Percentiles rank a stretch among this genome's conserved stretches.
Conservation (phyloP, 164 flowering plant genomes). For the Vitis cinerea region DNA sequence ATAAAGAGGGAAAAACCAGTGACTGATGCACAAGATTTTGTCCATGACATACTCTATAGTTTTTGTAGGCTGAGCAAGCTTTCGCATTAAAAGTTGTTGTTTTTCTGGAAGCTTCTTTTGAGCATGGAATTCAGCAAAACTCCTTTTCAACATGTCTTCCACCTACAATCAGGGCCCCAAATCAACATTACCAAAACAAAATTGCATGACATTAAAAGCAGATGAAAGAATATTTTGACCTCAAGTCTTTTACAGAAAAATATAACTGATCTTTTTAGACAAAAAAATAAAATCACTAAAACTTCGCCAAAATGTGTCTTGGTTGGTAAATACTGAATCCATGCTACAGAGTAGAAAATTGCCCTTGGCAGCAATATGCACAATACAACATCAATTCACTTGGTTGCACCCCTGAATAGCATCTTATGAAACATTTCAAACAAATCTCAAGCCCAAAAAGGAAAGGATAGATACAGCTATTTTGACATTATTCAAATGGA, state of each 20-base stretch:
- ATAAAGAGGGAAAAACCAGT: neutral
- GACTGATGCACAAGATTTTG: neutral
- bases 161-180: constrained; percentile 48
- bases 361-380: neutral
- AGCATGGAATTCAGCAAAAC: constrained; percentile 98
- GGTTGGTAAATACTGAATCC: neutral
- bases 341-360: neutral
- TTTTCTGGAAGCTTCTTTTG: constrained; percentile 91
- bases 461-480: neutral
- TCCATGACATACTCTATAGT: constrained; percentile 51
- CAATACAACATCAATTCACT: neutral
- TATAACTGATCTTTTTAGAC: too few relatives aligned
- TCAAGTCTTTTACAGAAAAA: too few relatives aligned
- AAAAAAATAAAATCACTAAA: neutral
- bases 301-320: neutral
- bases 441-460: neutral
- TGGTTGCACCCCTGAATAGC: neutral
- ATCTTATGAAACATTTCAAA: neutral
- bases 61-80: constrained; percentile 78
- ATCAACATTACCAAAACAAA: neutral
- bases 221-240: too few relatives aligned
- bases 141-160: constrained; percentile 99
- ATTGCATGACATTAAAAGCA: too few relatives aligned
- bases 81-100: constrained; percentile 71
- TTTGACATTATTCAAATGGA: neutral